phyloP scores from a whole-genome alignment of 2,329 filamentous ascomycete genomes.

The Ophiostoma sp. region DNA sequence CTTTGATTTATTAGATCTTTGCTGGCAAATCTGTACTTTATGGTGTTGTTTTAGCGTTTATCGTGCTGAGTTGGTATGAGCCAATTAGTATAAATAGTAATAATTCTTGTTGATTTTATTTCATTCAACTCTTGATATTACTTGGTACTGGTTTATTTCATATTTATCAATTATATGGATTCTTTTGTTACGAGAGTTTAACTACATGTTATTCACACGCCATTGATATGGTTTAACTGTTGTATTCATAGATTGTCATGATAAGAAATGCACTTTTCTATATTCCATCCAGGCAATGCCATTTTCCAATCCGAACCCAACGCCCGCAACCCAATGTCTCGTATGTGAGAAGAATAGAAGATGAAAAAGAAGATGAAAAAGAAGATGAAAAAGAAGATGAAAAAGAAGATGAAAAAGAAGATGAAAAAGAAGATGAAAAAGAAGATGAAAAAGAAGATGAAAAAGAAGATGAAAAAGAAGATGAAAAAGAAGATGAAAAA shows the following conservation, averaged over 20 bases:
- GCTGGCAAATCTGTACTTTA: too few species aligned
- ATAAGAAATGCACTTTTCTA: constrained; percentile 11
- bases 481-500: neutral
- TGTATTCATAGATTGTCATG: constrained; percentile 11
- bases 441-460: neutral
- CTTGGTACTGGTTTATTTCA: neutral
- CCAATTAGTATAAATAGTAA: too few species aligned
- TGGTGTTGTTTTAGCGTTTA: too few species aligned
- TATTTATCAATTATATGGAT: neutral
- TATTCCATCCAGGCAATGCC: constrained; percentile 10
- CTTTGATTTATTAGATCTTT: too few species aligned
- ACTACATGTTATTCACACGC: neutral
- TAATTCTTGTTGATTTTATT: too few species aligned
- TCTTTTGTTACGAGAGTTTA: neutral
- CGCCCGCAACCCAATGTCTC: constrained; percentile 6
- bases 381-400: neutral
- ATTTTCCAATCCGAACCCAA: constrained; percentile 1
- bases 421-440: neutral
- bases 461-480: neutral
- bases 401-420: neutral
- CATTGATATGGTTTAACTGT: neutral
- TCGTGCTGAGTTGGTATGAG: too few species aligned
- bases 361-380: neutral
- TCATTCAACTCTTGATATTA: too few species aligned
- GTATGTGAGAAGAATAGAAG: neutral